Conservation (phyloP, 2,329 filamentous ascomycete genomes). For the Fusarium protoensiforme region DNA sequence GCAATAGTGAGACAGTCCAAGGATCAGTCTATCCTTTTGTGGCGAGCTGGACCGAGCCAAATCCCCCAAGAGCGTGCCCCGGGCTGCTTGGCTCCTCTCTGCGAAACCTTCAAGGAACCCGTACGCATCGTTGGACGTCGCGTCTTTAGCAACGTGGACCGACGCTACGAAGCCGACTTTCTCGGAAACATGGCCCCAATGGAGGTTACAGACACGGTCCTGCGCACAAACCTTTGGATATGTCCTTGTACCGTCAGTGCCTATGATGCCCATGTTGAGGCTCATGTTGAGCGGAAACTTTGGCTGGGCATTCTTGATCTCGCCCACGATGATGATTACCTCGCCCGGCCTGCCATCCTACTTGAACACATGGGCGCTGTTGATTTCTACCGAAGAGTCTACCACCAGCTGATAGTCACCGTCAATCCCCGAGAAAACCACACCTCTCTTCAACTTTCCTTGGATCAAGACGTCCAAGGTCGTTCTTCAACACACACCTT, state of each 20-base stretch:
- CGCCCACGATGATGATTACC: conserved; percentile 33
- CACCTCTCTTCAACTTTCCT: not conserved
- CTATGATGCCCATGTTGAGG: not conserved
- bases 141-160: conserved; percentile 27
- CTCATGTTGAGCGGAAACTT: not conserved
- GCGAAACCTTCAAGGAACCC: conserved; percentile 20
- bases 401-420: conserved; percentile 25
- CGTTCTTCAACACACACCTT: not conserved
- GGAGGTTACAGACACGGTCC: conserved; percentile 34
- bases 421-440: conserved; percentile 22
- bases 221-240: conserved; percentile 30
- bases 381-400: conserved; percentile 33
- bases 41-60: conserved; percentile 4
- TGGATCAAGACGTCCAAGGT: not conserved
- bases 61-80: not conserved
- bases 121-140: conserved; percentile 29
- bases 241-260: conserved; percentile 31
- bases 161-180: conserved; percentile 31
- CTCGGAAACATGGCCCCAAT: conserved; percentile 29
- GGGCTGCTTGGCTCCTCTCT: conserved; percentile 31
- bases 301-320: conserved; percentile 38
- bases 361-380: conserved; percentile 30
- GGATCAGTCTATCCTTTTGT: conserved; percentile 39
- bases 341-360: conserved; percentile 34
- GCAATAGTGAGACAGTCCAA: conserved; percentile 38